phyloP scores from a whole-genome alignment of 257 asterid genomes.

The Solanum rostratum region DNA sequence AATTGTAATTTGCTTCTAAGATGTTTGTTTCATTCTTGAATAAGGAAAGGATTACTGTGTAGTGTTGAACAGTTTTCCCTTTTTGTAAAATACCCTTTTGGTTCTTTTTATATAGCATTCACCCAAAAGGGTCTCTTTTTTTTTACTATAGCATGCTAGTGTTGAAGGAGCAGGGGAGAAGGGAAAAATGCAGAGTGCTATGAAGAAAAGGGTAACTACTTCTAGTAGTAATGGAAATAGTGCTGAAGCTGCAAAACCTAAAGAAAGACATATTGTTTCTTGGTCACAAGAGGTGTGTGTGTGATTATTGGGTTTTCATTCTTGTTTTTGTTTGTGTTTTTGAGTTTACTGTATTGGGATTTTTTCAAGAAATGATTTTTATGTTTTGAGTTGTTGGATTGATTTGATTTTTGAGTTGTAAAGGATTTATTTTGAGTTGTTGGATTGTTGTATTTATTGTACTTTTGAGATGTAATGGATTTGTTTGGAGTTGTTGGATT shows the following conservation, averaged over 20 bases:
- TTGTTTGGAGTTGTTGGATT: conserved; percentile 6
- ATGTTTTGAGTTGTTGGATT: not conserved
- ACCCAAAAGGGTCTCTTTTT: conserved; percentile 30
- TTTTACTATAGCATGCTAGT: conserved; percentile 55
- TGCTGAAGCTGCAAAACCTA: conserved; percentile 49
- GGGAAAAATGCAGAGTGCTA: conserved; percentile 39
- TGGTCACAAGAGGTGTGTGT: conserved; percentile 92
- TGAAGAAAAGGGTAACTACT: conserved; percentile 39
- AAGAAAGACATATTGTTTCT: conserved; percentile 91
- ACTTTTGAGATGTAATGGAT: not conserved
- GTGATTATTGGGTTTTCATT: not conserved
- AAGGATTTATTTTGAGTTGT: not conserved
- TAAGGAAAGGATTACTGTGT: conserved; percentile 25
- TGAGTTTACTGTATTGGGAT: not conserved
- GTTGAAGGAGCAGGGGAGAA: conserved; percentile 33
- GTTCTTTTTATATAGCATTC: conserved; percentile 18
- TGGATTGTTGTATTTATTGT: not conserved
- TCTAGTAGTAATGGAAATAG: not conserved
- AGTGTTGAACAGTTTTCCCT: conserved; percentile 28
- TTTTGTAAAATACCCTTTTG: conserved; percentile 8
- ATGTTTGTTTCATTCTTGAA: conserved; percentile 21
- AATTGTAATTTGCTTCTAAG: conserved; percentile 12
- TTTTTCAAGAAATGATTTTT: not conserved
- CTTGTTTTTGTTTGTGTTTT: not conserved
- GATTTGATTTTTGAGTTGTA: not conserved